These are phyloP conservation scores for Xylariaceae sp. DNA, from an alignment of 2,329 filamentous ascomycete genomes.

Conservation along the genomic window DNA sequence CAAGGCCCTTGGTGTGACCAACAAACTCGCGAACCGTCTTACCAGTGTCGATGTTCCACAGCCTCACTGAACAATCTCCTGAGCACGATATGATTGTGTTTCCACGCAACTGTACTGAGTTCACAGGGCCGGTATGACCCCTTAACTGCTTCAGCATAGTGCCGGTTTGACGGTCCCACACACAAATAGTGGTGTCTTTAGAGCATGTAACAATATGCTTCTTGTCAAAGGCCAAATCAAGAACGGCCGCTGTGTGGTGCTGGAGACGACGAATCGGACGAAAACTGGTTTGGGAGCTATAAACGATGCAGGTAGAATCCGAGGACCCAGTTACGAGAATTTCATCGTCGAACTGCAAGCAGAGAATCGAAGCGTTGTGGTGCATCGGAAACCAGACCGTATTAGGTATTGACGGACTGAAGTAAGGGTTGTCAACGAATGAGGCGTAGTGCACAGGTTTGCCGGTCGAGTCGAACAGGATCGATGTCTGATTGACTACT, in stretches of 20 bases:
- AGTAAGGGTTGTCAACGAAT: constrained; percentile 44
- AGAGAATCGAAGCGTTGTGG: constrained; percentile 90
- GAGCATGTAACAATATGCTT: constrained; percentile 94
- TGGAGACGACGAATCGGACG: constrained; percentile 71
- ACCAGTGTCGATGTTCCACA: constrained; percentile 91
- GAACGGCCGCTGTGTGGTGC: constrained; percentile 79
- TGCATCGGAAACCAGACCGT: constrained; percentile 57
- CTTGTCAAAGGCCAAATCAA: constrained; percentile 90
- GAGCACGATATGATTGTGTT: constrained; percentile 91
- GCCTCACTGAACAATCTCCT: constrained; percentile 85
- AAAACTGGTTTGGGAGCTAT: constrained; percentile 75
- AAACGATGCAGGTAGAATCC: constrained; percentile 85
- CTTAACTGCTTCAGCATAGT: constrained; percentile 69
- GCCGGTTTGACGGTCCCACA: constrained; percentile 85
- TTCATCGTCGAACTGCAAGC: constrained; percentile 86
- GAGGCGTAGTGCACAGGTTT: constrained; percentile 52
- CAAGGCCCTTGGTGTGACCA: constrained; percentile 86
- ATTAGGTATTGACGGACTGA: constrained; percentile 46
- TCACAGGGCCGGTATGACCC: constrained; percentile 88
- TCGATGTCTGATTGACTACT: constrained; percentile 48
- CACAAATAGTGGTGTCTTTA: constrained; percentile 88
- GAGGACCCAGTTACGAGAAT: constrained; percentile 95
- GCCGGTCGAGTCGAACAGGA: constrained; percentile 49
- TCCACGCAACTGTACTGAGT: constrained; percentile 90
- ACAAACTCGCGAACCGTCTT: constrained; percentile 84